phyloP scores from a whole-genome alignment of 306 rosid genomes.

The Herpetospermum pedunculosum region DNA sequence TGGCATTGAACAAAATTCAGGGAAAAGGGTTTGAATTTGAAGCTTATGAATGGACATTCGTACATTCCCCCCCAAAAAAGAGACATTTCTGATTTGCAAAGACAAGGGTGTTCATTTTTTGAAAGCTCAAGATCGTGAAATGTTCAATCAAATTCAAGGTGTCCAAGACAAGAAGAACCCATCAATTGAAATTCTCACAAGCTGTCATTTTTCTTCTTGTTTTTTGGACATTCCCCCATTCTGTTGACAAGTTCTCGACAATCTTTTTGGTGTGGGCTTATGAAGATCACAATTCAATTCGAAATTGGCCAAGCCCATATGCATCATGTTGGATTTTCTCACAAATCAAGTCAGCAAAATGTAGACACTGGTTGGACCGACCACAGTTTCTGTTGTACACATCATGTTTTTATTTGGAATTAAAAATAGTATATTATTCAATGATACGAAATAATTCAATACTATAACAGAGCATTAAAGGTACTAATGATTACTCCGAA shows the following conservation, averaged over 20 bases:
- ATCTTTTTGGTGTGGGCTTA: background rate
- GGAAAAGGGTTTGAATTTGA: background rate
- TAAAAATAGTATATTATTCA: background rate
- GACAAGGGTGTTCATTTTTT: no score
- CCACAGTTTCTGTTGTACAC: background rate
- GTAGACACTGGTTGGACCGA: background rate
- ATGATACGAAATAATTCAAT: no score
- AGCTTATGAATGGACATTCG: background rate
- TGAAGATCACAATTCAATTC: background rate
- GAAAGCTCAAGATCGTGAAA: background rate
- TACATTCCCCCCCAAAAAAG: background rate
- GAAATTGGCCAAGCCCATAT: background rate
- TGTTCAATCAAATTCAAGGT: background rate
- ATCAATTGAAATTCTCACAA: background rate
- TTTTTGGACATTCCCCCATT: background rate
- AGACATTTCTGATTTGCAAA: background rate
- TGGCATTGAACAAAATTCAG: background rate
- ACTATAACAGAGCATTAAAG: no score
- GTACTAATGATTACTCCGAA: no score
- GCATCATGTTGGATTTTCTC: background rate
- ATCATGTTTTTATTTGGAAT: background rate
- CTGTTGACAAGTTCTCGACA: background rate
- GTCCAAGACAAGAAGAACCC: background rate
- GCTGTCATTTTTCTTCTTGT: background rate
- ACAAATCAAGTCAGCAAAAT: background rate